Evolutionary conservation across 2,329 filamentous ascomycete genomes (phyloP), one percentile per base, ranked within the genome.

Genomic region (Volutella citrinella): DNA sequence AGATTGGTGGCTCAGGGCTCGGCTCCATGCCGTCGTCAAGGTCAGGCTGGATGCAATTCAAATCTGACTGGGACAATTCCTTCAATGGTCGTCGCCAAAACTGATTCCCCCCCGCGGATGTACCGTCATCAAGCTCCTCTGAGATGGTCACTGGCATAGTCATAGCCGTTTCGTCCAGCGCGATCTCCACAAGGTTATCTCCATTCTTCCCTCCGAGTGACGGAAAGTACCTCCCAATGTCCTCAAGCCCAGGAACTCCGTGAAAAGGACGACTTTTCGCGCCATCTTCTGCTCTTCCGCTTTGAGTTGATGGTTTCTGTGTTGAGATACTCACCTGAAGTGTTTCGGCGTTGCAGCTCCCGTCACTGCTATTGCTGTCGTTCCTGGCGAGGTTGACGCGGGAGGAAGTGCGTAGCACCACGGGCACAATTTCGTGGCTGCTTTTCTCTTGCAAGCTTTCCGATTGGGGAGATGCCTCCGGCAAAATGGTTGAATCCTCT

Each of bases 301-400:
- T n/a, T n/a, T n/a, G n/a, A n/a, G n/a, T n/a, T n/a, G n/a, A n/a
- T n/a, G n/a, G n/a, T n/a, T n/a, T n/a, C n/a, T n/a, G n/a, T n/a
- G n/a, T n/a, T n/a, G n/a, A n/a, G 33, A 63, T 43, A 20, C 47
- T 42, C 9, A 63, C 48, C n/a, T 47, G 39, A 15, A 57, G 21
- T 20, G 36, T 28, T 20, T 49, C 48, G 15, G 31, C 29, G 11
- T 30, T 35, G 28, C 32, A 22, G 21, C 46, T 46, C 24, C 56
- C 41, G 10, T 63, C 59, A 14, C 56, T 63, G 11, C 41, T 38
- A 34, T 55, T 45, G 38, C 60, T 63, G 8, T 51, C 46, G 19
- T 42, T 60, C 6, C 55, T 54, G 16, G 43, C 48, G 44, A 65
- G 56, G 30, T 64, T 55, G 18, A 65, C 58, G n/a, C n/a, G n/a